Percentiles rank a stretch among this genome's conserved stretches.
Evolutionary conservation across 768 basidiomycete species (phyloP).

Genomic region (Lactarius hatsudake): DNA sequence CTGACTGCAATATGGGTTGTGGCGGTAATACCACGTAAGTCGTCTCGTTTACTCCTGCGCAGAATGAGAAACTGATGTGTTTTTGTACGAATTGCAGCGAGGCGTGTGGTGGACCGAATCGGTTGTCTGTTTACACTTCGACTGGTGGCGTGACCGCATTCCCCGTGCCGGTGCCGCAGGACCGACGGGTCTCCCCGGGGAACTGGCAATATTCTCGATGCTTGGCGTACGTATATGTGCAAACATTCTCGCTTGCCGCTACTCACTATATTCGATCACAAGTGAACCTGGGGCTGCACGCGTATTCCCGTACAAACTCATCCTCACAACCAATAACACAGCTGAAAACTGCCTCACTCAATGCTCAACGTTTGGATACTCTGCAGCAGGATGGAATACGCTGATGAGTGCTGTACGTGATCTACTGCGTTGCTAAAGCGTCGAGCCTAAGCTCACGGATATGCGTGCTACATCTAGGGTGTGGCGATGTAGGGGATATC

Average conservation of each 20-base stretch:
- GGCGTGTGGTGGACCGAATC: constrained; percentile 71
- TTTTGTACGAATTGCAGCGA: constrained; percentile 41
- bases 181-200: constrained; percentile 55
- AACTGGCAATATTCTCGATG: constrained; percentile 67
- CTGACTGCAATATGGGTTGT: constrained; percentile 72
- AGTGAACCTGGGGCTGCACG: constrained; percentile 50
- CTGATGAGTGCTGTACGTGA: constrained; percentile 68
- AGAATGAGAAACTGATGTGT: neutral
- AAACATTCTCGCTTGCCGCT: no score
- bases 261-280: neutral
- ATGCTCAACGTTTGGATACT: constrained; percentile 69
- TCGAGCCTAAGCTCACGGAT: constrained; percentile 2
- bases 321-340: constrained; percentile 59
- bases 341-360: constrained; percentile 62
- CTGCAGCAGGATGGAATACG: constrained; percentile 70
- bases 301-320: constrained; percentile 60
- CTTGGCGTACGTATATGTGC: constrained; percentile 45
- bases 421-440: neutral
- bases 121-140: constrained; percentile 66
- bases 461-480: constrained; percentile 43
- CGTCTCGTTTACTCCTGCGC: neutral
- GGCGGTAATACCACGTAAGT: constrained; percentile 63
- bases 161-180: constrained; percentile 57
- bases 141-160: constrained; percentile 49
- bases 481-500: constrained; percentile 65